Conservation (phyloP, 2,329 filamentous ascomycete species). For the Xylaria multiplex region DNA sequence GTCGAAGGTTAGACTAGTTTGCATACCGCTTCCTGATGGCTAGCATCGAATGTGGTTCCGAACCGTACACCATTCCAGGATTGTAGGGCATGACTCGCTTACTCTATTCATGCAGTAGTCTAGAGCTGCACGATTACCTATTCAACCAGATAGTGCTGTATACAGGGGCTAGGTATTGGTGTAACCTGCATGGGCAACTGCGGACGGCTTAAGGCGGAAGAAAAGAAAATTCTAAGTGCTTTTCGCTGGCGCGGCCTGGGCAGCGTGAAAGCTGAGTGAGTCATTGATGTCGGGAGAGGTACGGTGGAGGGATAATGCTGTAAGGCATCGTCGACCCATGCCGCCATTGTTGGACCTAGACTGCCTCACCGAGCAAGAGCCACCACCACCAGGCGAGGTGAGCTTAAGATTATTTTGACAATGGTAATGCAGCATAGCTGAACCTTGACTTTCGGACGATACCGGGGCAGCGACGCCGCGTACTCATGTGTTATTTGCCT, state of each 20-base stretch:
- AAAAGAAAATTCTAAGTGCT: constrained; percentile 25
- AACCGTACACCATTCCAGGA: constrained; percentile 16
- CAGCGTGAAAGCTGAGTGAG: constrained; percentile 21
- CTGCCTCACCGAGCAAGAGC: background rate
- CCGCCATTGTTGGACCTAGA: constrained; percentile 14
- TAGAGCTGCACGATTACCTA: constrained; percentile 25
- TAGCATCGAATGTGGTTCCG: constrained; percentile 13
- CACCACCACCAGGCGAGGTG: background rate
- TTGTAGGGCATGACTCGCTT: constrained; percentile 30
- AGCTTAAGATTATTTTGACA: background rate
- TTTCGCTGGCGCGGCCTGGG: constrained; percentile 1
- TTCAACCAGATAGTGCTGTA: constrained; percentile 11
- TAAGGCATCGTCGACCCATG: constrained; percentile 11
- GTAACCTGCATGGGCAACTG: background rate
- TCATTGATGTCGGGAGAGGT: background rate
- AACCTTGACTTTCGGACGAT: background rate
- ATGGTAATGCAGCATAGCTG: background rate
- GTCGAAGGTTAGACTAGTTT: background rate
- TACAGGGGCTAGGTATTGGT: background rate
- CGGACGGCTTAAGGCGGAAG: background rate
- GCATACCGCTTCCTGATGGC: background rate
- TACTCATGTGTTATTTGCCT: background rate
- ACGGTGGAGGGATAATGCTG: constrained; percentile 16
- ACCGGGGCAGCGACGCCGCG: background rate
- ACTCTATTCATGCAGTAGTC: constrained; percentile 15